Percentiles rank a stretch among this genome's conserved stretches.
These are phyloP conservation scores for Neophaeococcomyces aloes DNA, from an alignment of 2,329 filamentous ascomycete species.

Conservation along the genomic window DNA sequence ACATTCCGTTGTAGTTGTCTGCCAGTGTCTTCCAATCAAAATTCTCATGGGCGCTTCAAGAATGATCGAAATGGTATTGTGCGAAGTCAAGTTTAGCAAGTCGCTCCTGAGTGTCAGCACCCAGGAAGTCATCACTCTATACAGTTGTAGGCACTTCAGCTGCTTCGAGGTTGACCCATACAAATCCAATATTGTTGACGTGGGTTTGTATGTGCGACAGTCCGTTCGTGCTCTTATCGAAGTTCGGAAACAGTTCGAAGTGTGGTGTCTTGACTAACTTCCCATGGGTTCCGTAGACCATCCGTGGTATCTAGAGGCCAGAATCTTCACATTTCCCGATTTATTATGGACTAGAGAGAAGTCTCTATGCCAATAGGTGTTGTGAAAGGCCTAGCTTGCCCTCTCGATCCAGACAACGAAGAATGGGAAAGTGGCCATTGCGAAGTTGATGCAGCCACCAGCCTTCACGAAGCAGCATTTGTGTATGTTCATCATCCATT, in stretches of 20 bases:
- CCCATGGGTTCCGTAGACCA: slow-evolving; percentile 46
- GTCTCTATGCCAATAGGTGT: no score
- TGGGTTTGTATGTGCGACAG: slow-evolving; percentile 29
- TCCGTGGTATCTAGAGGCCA: no score
- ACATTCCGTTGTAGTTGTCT: slow-evolving; percentile 52
- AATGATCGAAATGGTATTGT: slow-evolving; percentile 48
- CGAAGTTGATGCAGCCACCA: no score
- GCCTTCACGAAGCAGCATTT: no score
- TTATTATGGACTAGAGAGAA: no score
- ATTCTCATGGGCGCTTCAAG: slow-evolving; percentile 46
- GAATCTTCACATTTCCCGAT: no score
- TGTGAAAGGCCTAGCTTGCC: no score
- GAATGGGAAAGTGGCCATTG: no score
- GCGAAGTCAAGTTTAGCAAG: slow-evolving; percentile 40
- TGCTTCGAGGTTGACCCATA: slow-evolving; percentile 49
- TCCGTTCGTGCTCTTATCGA: slow-evolving; percentile 46
- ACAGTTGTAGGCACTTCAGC: slow-evolving; percentile 28
- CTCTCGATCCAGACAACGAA: no score
- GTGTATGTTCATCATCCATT: no score
- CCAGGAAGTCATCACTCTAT: slow-evolving; percentile 45
- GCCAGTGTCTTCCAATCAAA: slow-evolving; percentile 53
- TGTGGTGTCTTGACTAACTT: slow-evolving; percentile 50
- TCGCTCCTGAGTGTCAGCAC: slow-evolving; percentile 37
- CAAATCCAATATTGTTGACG: slow-evolving; percentile 30
- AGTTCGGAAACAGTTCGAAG: slow-evolving; percentile 46